Base-by-base conservation (phyloP, 148 eudicot species). In the Cornus florida region DNA sequence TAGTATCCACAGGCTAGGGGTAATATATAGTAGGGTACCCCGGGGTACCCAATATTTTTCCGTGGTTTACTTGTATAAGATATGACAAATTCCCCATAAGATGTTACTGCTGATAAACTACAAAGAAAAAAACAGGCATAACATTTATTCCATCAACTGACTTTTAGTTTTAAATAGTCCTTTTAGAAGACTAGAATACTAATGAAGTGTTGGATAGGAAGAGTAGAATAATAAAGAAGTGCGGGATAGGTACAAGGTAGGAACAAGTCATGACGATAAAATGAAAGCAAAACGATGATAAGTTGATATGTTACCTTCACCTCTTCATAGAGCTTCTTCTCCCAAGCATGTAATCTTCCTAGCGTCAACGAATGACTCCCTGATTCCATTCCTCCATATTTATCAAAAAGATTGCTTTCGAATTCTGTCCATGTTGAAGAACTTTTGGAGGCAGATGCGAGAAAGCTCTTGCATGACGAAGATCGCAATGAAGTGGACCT, bases 331-430 rank as follows among this genome's bases (percentile, higher is more conserved):
- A 90, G 90, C 89, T 90, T 90, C 86, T 87, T 87, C 75, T 90
- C 93, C 91, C 93, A 91, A 67, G 90, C 94, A 80, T 84, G 89
- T 48, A 91, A 74, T 69, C 94, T 86, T 69, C 83, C 91, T 53
- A 91, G 70, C 2, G 94, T 91, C 70, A 69, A 82, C 0, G 86
- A 89, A 85, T 91, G 94, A 75, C 90, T 87, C 19, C 94, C 94
- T 10, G 94, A 86, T 41, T 77, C 81, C 91, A 91, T 91, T 48
- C 88, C 88, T 12, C 86, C 79, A 53, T 24, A 67, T 59, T 77
- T 85, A 76, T 82, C 86, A 77, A 79, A 67, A 32, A 71, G 28
- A 28, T 79, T 84, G 70, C 19, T 72, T 70, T 23, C 79, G 69
- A 67, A 53, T 41, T 83, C 93, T 38, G 86, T 78, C 85, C 73